Evolutionary conservation across 345 rosid genomes (phyloP).

Genomic region (Eucalyptus cloeziana): DNA sequence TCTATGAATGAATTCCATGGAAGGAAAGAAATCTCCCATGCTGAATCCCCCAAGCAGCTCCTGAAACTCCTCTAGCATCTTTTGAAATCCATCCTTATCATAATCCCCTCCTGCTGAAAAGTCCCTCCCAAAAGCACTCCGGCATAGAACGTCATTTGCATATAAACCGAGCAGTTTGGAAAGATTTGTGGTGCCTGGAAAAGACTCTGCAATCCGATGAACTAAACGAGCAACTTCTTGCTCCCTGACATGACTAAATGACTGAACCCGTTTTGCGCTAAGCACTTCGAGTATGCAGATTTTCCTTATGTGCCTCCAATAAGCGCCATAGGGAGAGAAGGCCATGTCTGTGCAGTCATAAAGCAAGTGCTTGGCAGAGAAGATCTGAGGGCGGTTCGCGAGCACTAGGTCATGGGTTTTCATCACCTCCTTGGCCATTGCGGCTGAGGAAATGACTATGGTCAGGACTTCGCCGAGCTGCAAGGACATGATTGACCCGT

Average conservation of each 20-base stretch:
- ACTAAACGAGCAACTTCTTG: constrained; percentile 26
- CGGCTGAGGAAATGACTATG: constrained; percentile 27
- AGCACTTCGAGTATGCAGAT: constrained; percentile 28
- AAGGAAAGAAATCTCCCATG: constrained; percentile 28
- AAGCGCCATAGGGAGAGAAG: constrained; percentile 23
- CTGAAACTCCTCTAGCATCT: constrained; percentile 32
- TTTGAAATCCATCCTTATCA: constrained; percentile 25
- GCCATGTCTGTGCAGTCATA: constrained; percentile 21
- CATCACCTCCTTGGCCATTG: constrained; percentile 20
- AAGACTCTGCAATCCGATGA: constrained; percentile 1
- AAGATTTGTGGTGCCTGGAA: constrained; percentile 3
- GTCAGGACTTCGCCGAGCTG: constrained; percentile 34
- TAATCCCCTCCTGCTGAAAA: constrained; percentile 14
- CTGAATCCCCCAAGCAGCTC: constrained; percentile 21
- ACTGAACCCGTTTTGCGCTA: constrained; percentile 14
- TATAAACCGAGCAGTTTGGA: constrained; percentile 5
- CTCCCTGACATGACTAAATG: constrained; percentile 16
- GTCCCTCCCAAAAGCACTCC: constrained; percentile 16
- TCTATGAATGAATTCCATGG: constrained; percentile 20
- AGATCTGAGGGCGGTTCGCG: constrained; percentile 20
- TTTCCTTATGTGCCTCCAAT: constrained; percentile 29
- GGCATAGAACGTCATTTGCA: constrained; percentile 19
- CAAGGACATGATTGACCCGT: constrained; percentile 26
- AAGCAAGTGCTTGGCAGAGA: constrained; percentile 16
- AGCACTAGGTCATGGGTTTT: constrained; percentile 29